Evolutionary conservation across 352 stramenopile genomes (phyloP), one percentile per base, ranked within the genome.

Genomic region (Phytophthora pisi): DNA sequence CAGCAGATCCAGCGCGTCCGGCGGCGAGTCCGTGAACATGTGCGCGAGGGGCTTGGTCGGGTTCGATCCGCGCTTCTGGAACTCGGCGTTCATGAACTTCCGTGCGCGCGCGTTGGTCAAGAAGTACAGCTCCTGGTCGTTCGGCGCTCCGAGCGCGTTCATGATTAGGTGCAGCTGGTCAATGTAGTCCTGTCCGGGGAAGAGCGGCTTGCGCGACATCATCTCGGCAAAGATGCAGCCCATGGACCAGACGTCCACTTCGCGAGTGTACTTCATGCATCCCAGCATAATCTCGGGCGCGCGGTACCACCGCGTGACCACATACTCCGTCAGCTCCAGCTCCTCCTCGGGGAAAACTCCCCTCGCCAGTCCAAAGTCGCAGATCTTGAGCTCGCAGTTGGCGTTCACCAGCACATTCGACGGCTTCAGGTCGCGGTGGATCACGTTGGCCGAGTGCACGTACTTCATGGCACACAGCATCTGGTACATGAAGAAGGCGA

Each of bases 201-300:
- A 99, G 20, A 99, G 90, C 61, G 98, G 97, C 64, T 99, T 99
- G 49, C 98, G 86, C 6, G 86, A 89, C 62, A 99, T 93, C 69
- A 99, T 96, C 71, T 99, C 98, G 5, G 95, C 98, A 66, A 99
- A 99, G 62, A 99, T 99, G 70, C 98, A 99, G 20, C 98, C 98
- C 58, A 99, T 97, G 59, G 88, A 97, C 96, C 96, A 99, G 0
- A 99, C 87, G 67, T 99, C 96, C 55, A 95, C 84, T 38, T 90
- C 82, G 3, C 82, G 79, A 2, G 82, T 93, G 78, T 96, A 96
- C 72, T 95, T 93, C 82, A 93, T 93, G 66, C 85, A 93, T 1
- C 81, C 84, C 9, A 95, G 69, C 85, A 93, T 90, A 54, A 93
- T 90, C 63, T 96, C 88, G 0, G 88, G 88, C 2, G 87, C 86